phyloP scores from a whole-genome alignment of 2,329 filamentous ascomycete genomes.

The Aspergillus sojae region DNA sequence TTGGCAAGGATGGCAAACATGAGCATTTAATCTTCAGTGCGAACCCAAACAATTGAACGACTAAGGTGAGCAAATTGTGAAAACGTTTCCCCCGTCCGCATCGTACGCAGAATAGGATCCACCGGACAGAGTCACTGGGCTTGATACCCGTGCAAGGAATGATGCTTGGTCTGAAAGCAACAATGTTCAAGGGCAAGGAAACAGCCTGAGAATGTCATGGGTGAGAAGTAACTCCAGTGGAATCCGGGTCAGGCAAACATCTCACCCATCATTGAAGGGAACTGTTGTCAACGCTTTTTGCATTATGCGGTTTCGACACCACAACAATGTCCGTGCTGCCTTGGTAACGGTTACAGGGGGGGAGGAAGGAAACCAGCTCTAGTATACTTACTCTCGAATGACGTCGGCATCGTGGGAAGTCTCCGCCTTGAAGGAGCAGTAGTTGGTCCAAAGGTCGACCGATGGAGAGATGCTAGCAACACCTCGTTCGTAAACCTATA shows the following conservation, averaged over 20 bases:
- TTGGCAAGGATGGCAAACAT: conserved; percentile 53
- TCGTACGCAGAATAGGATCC: conserved; percentile 37
- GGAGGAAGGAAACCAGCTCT: conserved; percentile 64
- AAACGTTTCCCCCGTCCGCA: conserved; percentile 30
- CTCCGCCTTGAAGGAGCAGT: conserved; percentile 97
- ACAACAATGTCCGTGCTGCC: conserved; percentile 43
- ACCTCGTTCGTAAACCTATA: conserved; percentile 88
- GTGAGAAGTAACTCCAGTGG: conserved; percentile 53
- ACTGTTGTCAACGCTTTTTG: conserved; percentile 41
- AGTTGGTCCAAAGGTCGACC: conserved; percentile 95
- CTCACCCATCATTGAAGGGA: conserved; percentile 60
- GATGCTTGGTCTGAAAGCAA: conserved; percentile 30
- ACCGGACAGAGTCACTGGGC: conserved; percentile 33
- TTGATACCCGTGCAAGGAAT: conserved; percentile 31
- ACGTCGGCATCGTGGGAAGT: conserved; percentile 92
- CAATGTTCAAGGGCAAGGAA: conserved; percentile 44
- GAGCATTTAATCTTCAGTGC: conserved; percentile 42
- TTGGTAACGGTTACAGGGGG: conserved; percentile 56
- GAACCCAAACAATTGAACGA: conserved; percentile 44
- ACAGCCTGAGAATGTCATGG: conserved; percentile 55
- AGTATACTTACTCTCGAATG: conserved; percentile 98
- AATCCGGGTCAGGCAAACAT: conserved; percentile 61
- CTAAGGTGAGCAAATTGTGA: conserved; percentile 34
- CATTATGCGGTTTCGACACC: conserved; percentile 39
- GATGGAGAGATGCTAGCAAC: conserved; percentile 91